Percentiles rank a stretch among this genome's conserved stretches.
phyloP scores from a whole-genome alignment of 2,329 filamentous ascomycete species.

The Penicillium sp. region DNA sequence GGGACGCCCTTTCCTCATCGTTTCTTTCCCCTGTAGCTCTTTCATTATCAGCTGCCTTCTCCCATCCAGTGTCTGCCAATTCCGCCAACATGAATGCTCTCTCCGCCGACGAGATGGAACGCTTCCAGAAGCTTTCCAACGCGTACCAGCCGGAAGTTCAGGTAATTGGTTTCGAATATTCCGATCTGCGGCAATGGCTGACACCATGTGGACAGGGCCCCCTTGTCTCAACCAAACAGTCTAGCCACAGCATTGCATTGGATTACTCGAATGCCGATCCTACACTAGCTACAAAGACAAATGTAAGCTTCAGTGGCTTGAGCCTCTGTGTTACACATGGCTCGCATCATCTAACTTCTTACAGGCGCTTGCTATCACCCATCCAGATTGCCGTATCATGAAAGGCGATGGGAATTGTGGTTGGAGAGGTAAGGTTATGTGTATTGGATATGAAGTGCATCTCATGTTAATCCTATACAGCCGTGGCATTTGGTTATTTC shows the following conservation, averaged over 20 bases:
- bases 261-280: constrained; percentile 89
- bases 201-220: constrained; percentile 62
- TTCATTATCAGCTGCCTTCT: constrained; percentile 22
- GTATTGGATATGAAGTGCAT: constrained; percentile 1
- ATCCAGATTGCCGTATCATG: constrained; percentile 82
- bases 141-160: constrained; percentile 58
- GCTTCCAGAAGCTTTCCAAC: constrained; percentile 62
- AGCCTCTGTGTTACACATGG: background rate
- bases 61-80: background rate
- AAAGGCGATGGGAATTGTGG: constrained; percentile 95
- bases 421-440: constrained; percentile 76
- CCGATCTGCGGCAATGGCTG: constrained; percentile 15
- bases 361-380: constrained; percentile 76
- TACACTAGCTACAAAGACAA: constrained; percentile 80
- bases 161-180: constrained; percentile 33
- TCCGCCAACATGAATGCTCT: constrained; percentile 38
- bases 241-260: constrained; percentile 72
- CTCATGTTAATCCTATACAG: constrained; percentile 48
- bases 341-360: background rate
- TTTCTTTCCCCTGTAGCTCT: constrained; percentile 23
- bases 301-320: constrained; percentile 51
- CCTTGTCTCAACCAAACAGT: constrained; percentile 73
- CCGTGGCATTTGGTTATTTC: constrained; percentile 89
- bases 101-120: constrained; percentile 56
- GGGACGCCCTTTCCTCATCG: constrained; percentile 22